These are phyloP conservation scores for Flaveria floridana DNA, from an alignment of 140 eudicot genomes.

Conservation along the genomic window DNA sequence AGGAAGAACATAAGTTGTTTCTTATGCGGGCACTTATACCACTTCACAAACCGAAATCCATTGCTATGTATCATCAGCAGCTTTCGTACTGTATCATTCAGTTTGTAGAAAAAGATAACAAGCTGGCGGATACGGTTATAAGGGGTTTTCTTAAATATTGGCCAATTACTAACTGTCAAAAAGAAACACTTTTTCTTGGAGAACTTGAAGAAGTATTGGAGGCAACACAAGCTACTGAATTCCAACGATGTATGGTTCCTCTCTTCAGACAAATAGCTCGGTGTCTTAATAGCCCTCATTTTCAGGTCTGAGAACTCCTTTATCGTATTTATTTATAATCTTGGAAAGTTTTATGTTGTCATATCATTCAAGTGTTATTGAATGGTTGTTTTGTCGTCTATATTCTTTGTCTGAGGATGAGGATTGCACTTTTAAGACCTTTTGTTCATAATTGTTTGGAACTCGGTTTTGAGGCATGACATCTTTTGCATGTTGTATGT, in stretches of 20 bases:
- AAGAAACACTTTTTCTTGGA: constrained; percentile 73
- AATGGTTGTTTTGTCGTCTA: not conserved
- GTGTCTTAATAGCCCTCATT: constrained; percentile 69
- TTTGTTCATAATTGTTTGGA: not conserved
- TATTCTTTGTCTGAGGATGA: not conserved
- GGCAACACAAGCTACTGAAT: constrained; percentile 61
- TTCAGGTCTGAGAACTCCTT: constrained; percentile 50
- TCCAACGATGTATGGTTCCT: constrained; percentile 73
- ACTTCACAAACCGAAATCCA: constrained; percentile 66
- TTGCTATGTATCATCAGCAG: constrained; percentile 66
- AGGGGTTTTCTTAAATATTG: constrained; percentile 72
- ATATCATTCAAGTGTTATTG: not conserved
- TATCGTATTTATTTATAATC: not conserved
- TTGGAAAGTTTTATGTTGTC: not conserved
- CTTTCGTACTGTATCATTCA: constrained; percentile 66
- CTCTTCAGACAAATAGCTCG: constrained; percentile 67
- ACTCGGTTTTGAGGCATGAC: constrained; percentile 4
- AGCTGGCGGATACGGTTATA: constrained; percentile 64
- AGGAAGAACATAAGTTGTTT: constrained; percentile 78
- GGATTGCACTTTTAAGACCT: not conserved
- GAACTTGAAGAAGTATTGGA: constrained; percentile 81
- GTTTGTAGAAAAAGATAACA: constrained; percentile 73
- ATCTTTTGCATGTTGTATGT: not conserved
- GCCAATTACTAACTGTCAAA: constrained; percentile 75
- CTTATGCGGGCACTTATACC: constrained; percentile 73